A percentile compares a stretch with the other conserved stretches of the same genome.
These are phyloP conservation scores for Anthracocystis setariae DNA, from an alignment of 1,284 basidiomycete genomes.

Conservation along the genomic window DNA sequence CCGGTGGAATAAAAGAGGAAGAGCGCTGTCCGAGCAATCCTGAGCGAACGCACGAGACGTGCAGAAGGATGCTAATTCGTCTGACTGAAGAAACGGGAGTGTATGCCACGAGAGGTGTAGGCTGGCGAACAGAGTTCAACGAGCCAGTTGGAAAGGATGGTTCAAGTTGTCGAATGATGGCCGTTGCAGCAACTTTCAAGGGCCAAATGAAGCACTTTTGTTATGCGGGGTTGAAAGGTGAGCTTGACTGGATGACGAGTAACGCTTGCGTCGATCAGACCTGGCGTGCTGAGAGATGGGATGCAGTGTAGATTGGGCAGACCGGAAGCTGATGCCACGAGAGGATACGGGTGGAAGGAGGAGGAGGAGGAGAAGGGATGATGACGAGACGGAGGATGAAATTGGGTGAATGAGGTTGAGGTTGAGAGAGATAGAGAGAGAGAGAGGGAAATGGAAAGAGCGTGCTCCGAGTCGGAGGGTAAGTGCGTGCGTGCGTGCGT, in stretches of 20 bases:
- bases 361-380: background rate
- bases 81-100: background rate
- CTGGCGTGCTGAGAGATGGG: no score
- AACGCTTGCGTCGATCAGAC: no score
- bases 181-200: no score
- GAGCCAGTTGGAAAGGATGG: no score
- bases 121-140: no score
- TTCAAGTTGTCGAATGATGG: no score
- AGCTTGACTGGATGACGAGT: background rate
- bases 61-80: background rate
- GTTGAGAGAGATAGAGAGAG: background rate
- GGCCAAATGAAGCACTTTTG: no score
- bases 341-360: no score
- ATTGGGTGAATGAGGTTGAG: background rate
- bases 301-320: no score
- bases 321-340: no score
- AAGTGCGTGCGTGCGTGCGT: conserved; percentile 3
- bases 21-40: background rate
- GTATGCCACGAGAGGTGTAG: background rate
- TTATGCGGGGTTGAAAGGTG: background rate
- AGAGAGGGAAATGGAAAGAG: conserved; percentile 1
- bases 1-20: background rate
- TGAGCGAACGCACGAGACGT: background rate
- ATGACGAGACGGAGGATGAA: background rate
- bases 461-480: background rate